A percentile compares a stretch with the other conserved stretches of the same genome.
These are phyloP conservation scores for Diutina siamensis DNA, from an alignment of 1,139 yeast genomes.

Conservation along the genomic window DNA sequence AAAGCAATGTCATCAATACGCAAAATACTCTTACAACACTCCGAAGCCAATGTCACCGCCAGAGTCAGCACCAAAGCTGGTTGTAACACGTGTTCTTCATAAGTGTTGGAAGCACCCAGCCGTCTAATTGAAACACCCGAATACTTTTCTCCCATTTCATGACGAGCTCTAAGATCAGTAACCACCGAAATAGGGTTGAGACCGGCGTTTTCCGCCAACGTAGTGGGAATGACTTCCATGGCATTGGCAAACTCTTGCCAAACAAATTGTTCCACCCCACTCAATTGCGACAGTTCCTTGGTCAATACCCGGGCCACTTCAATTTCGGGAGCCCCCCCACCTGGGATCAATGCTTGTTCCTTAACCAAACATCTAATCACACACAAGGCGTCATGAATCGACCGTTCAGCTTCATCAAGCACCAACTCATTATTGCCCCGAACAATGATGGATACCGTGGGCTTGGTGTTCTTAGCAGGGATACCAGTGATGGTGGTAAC, in stretches of 20 bases:
- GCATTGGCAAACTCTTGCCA: conserved; percentile 96
- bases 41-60: conserved; percentile 89
- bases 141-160: conserved; percentile 79
- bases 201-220: conserved; percentile 97
- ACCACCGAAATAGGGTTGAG: conserved; percentile 89
- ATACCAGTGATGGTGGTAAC: conserved; percentile 88
- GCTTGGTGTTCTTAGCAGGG: conserved; percentile 41
- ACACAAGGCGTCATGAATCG: conserved; percentile 94
- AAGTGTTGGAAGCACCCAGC: conserved; percentile 86
- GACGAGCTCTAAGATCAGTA: conserved; percentile 86
- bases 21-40: conserved; percentile 88
- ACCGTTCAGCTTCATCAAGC: conserved; percentile 92
- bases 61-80: conserved; percentile 92
- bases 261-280: conserved; percentile 91
- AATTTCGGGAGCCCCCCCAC: conserved; percentile 98
- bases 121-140: conserved; percentile 97
- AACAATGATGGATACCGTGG: conserved; percentile 82
- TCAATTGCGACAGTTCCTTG: conserved; percentile 64
- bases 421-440: conserved; percentile 91
- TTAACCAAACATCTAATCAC: conserved; percentile 92
- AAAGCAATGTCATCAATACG: conserved; percentile 78
- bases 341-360: conserved; percentile 90
- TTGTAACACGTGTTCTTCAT: conserved; percentile 88
- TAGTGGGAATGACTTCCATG: conserved; percentile 90
- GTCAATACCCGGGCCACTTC: conserved; percentile 77